These are phyloP conservation scores for Lactarius quietus DNA, from an alignment of 768 basidiomycete genomes.

Conservation along the genomic window DNA sequence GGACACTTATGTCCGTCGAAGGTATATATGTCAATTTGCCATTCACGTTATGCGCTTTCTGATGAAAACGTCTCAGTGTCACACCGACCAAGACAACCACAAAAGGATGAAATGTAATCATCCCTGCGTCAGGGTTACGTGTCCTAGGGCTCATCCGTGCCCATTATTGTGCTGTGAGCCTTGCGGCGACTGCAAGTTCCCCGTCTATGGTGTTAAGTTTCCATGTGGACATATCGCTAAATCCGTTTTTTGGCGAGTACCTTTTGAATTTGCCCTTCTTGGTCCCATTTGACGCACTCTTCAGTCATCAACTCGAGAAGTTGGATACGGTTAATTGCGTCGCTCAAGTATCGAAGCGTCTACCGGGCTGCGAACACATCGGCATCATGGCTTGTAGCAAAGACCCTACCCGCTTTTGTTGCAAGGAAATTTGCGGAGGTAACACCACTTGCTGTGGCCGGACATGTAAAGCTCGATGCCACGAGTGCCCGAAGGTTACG, in stretches of 20 bases:
- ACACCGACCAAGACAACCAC: slow-evolving; percentile 29
- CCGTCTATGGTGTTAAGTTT: slow-evolving; percentile 27
- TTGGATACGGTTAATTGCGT: slow-evolving; percentile 29
- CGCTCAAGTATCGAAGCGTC: slow-evolving; percentile 28
- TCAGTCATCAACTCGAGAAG: slow-evolving; percentile 30
- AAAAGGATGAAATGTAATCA: slow-evolving; percentile 27
- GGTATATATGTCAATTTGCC: slow-evolving; percentile 25
- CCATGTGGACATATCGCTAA: slow-evolving; percentile 31
- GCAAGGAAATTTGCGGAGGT: slow-evolving; percentile 30
- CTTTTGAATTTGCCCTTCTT: neutral
- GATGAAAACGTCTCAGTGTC: slow-evolving; percentile 19
- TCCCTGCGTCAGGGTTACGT: slow-evolving; percentile 28
- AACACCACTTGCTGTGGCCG: slow-evolving; percentile 32
- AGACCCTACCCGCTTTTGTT: slow-evolving; percentile 25
- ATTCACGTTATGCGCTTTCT: neutral
- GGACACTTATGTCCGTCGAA: slow-evolving; percentile 34
- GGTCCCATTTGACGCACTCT: neutral
- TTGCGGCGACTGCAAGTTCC: slow-evolving; percentile 31
- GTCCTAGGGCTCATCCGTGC: slow-evolving; percentile 31
- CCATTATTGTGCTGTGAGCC: slow-evolving; percentile 29
- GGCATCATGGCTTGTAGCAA: slow-evolving; percentile 25
- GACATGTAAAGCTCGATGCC: slow-evolving; percentile 32
- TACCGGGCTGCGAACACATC: slow-evolving; percentile 34
- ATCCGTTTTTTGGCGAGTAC: slow-evolving; percentile 31
- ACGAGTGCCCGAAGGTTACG: slow-evolving; percentile 31